These are phyloP conservation scores for Eimeria tenella DNA, from an alignment of 169 alveolate species.

Conservation along the genomic window DNA sequence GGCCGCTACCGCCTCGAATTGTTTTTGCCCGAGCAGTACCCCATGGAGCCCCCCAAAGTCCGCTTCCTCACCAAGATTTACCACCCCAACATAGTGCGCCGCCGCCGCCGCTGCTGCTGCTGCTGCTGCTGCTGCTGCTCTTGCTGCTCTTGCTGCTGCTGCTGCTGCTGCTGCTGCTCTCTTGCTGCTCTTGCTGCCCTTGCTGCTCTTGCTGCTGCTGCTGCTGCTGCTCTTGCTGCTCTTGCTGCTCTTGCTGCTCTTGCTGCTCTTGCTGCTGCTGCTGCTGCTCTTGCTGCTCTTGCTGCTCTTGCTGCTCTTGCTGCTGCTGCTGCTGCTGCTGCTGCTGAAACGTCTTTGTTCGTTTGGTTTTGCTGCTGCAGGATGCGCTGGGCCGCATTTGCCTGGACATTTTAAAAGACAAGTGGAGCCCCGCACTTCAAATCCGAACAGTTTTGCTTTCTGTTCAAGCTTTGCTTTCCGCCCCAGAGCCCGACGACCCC, in stretches of 20 bases:
- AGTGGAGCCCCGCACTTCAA: slow-evolving; percentile 99
- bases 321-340: too few relatives aligned
- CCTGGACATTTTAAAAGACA: slow-evolving; percentile 98
- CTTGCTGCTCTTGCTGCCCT: too few relatives aligned
- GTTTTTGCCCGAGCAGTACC: slow-evolving; percentile 98
- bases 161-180: too few relatives aligned
- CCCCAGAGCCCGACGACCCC: slow-evolving; percentile 99
- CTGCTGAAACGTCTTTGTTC: background rate
- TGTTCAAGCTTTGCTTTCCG: slow-evolving; percentile 97
- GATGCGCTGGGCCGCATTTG: slow-evolving; percentile 99
- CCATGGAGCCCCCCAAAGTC: slow-evolving; percentile 99
- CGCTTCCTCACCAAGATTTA: slow-evolving; percentile 97
- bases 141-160: too few relatives aligned
- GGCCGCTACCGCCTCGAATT: slow-evolving; percentile 97
- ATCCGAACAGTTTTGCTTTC: slow-evolving; percentile 97
- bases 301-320: too few relatives aligned
- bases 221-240: too few relatives aligned
- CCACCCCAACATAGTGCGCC: slow-evolving; percentile 97
- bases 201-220: too few relatives aligned
- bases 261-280: too few relatives aligned
- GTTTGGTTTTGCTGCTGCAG: slow-evolving; percentile 48
- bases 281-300: too few relatives aligned
- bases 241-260: too few relatives aligned
- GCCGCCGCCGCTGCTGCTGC: background rate
- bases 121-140: too few relatives aligned